Evolutionary conservation across 371 early-diverging fungal genomes (phyloP).

Genomic region (Apophysomyces trapeziformis): DNA sequence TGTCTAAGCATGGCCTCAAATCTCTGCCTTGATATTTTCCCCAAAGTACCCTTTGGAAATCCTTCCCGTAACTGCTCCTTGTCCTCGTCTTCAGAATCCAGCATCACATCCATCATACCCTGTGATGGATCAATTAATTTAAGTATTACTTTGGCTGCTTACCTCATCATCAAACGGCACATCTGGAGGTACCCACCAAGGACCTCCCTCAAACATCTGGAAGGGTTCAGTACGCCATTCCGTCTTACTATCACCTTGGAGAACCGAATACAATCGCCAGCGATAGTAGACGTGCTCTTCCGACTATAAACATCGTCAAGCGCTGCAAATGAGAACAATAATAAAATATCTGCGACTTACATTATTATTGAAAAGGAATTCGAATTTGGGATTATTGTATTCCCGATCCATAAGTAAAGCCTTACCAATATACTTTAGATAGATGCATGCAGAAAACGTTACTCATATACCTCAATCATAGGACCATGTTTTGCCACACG

Average conservation of each 20-base stretch:
- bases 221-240: conserved; percentile 85
- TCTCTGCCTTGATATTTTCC: conserved; percentile 63
- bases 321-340: background rate
- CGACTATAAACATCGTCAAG: conserved; percentile 40
- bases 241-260: conserved; percentile 80
- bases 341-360: conserved; percentile 41
- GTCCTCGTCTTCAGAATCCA: conserved; percentile 61
- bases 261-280: conserved; percentile 90
- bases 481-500: conserved; percentile 79
- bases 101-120: conserved; percentile 37
- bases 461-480: conserved; percentile 66
- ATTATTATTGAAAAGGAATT: conserved; percentile 74
- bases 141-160: conserved; percentile 5
- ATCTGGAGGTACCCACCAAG: conserved; percentile 87
- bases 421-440: conserved; percentile 17
- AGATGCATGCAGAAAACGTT: background rate
- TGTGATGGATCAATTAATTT: conserved; percentile 8
- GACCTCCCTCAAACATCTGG: conserved; percentile 85
- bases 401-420: conserved; percentile 72
- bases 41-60: conserved; percentile 59
- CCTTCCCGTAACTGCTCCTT: conserved; percentile 46
- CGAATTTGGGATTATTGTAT: conserved; percentile 65
- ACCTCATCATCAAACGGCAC: conserved; percentile 75
- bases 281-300: conserved; percentile 89
- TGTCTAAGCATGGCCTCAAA: conserved; percentile 61